These are phyloP conservation scores for Hanseniaspora gamundiae DNA, from an alignment of 1,139 yeast species.

Conservation along the genomic window DNA sequence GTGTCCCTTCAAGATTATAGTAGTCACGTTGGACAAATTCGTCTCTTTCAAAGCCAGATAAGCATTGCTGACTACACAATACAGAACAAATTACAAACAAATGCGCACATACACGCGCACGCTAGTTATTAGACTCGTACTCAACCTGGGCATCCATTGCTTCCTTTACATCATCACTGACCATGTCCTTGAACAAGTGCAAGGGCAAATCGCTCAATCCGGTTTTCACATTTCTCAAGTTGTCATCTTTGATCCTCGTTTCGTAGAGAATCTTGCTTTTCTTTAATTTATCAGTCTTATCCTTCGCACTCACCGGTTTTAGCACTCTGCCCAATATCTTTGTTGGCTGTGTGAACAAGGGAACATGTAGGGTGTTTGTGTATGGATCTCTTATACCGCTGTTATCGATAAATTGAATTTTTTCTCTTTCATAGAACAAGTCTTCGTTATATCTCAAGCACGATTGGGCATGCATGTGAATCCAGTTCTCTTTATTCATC, in stretches of 20 bases:
- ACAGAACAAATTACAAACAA: neutral
- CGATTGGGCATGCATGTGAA: slow-evolving; percentile 71
- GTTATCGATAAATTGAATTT: slow-evolving; percentile 29
- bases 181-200: slow-evolving; percentile 44
- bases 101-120: neutral
- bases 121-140: slow-evolving; percentile 30
- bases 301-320: neutral
- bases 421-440: slow-evolving; percentile 47
- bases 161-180: slow-evolving; percentile 41
- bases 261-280: slow-evolving; percentile 32
- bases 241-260: slow-evolving; percentile 37
- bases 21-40: too few species aligned
- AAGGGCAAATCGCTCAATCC: slow-evolving; percentile 51
- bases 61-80: too few species aligned
- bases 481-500: slow-evolving; percentile 68
- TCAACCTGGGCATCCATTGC: slow-evolving; percentile 60
- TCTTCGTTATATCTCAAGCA: slow-evolving; percentile 58
- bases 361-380: slow-evolving; percentile 66
- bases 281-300: slow-evolving; percentile 24
- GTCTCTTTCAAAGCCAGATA: too few species aligned
- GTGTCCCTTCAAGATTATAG: too few species aligned
- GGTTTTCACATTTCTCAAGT: slow-evolving; percentile 36
- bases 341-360: slow-evolving; percentile 65
- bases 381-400: slow-evolving; percentile 71
- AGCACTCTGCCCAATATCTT: slow-evolving; percentile 19